Conservation (phyloP, 805 yeast genomes). For the Candida wancherniae region DNA sequence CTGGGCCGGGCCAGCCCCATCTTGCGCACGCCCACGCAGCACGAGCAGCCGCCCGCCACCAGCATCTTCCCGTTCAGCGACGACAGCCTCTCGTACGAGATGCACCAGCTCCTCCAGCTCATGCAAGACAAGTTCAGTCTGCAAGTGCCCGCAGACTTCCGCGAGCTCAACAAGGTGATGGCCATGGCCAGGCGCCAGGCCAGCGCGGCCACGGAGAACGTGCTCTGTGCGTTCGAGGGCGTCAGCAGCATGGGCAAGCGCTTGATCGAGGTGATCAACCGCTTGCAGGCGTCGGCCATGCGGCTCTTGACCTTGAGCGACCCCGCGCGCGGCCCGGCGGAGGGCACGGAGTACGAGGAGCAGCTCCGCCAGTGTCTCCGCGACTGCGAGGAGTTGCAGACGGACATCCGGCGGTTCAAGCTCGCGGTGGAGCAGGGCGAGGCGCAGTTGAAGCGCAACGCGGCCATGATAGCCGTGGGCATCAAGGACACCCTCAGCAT, state of each 20-base stretch:
- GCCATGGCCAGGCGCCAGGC: conserved; percentile 5
- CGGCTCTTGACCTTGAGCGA: conserved; percentile 8
- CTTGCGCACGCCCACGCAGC: no score
- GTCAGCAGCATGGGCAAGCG: conserved; percentile 7
- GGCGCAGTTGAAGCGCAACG: conserved; percentile 2
- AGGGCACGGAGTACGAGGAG: not conserved
- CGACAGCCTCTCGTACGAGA: conserved; percentile 1
- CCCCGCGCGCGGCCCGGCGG: not conserved
- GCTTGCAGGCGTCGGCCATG: conserved; percentile 10
- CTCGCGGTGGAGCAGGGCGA: conserved; percentile 1
- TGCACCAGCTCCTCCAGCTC: not conserved
- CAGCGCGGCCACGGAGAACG: conserved; percentile 5
- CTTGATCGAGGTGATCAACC: conserved; percentile 6
- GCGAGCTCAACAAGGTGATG: conserved; percentile 3
- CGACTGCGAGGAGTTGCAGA: conserved; percentile 3
- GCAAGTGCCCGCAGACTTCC: not conserved
- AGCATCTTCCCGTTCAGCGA: not conserved
- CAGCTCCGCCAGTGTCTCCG: conserved; percentile 1
- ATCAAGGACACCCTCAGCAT: not conserved
- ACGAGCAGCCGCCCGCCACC: not conserved
- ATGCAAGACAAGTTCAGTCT: not conserved
- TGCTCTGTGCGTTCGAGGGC: conserved; percentile 9
- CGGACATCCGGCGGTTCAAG: conserved; percentile 4
- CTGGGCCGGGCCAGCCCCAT: no score
- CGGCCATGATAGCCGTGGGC: not conserved